Base-by-base conservation (phyloP, 345 rosid species). In the Sonneratia caseolaris region DNA sequence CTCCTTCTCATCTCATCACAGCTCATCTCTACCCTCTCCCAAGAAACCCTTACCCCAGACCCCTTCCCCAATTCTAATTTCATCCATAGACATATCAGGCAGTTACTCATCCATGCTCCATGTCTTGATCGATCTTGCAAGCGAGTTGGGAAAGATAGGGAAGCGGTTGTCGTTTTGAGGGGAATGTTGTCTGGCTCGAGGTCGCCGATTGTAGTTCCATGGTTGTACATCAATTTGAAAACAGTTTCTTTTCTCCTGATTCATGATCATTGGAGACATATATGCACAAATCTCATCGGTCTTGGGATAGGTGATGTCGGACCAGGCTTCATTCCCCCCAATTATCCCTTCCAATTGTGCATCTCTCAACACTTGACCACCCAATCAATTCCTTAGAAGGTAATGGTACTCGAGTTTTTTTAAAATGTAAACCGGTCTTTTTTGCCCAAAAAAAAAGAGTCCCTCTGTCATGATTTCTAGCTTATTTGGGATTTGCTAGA, bases 291-390 rank as follows among this genome's bases (percentile, higher is more conserved):
- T 57, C 3, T 57, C 64, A 57, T 22, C 35, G 66, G 19, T 72
- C 70, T 2, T 14, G 75, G 68, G 72, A n/a, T 42, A 59, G 45
- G 45, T 56, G 76, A 68, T 87, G 71, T 91, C 97, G 97, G 97
- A 91, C 97, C 97, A 91, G 97, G 94, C 97, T 91, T 91, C 97
- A 88, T 91, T 88, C 97, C 97, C 91, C 94, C 78, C 92, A 91
- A 85, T 80, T 79, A 42, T 57, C 3, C 72, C 71, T 68, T 74
- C 69, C 55, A 61, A 4, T 47, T 11, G 49, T 32, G 21, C 70
- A 51, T 72, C 64, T 47, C 66, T 32, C 38, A 2, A 62, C 66
- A 62, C 37, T 9, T 42, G 37, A 32, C 18, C 38, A 32, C 12
- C 37, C 2, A 12, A 35, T 13, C 37, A 62, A 13, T 62, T 12